These are phyloP conservation scores for Craterostigma plantagineum DNA, from an alignment of 257 asterid species.

Conservation along the genomic window DNA sequence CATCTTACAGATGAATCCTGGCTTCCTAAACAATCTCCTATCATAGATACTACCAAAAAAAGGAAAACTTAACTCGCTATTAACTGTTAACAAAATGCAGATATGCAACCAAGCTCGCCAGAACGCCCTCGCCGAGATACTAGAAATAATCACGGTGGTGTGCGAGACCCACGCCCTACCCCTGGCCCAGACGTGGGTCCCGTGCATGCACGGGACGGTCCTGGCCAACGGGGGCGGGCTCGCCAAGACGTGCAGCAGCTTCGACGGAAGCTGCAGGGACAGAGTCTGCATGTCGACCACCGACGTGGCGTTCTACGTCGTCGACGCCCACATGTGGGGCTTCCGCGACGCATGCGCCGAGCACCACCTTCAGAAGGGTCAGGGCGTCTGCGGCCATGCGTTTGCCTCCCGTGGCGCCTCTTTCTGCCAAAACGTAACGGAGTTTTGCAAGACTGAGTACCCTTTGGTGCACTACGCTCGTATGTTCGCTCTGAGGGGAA, in stretches of 20 bases:
- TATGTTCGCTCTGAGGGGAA: slow-evolving; percentile 49
- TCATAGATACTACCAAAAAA: no score
- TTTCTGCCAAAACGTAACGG: slow-evolving; percentile 53
- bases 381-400: slow-evolving; percentile 82
- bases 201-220: slow-evolving; percentile 70
- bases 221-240: slow-evolving; percentile 75
- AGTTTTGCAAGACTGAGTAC: slow-evolving; percentile 68
- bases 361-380: slow-evolving; percentile 83
- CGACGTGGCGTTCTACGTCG: slow-evolving; percentile 19
- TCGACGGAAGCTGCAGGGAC: slow-evolving; percentile 94
- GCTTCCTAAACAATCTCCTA: background rate
- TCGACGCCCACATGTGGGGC: slow-evolving; percentile 81
- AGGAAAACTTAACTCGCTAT: no score
- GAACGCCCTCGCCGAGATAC: slow-evolving; percentile 63
- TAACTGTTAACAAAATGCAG: no score
- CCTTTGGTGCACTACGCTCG: slow-evolving; percentile 93
- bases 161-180: slow-evolving; percentile 80
- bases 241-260: slow-evolving; percentile 79
- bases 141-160: slow-evolving; percentile 68
- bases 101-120: slow-evolving; percentile 86
- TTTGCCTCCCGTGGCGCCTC: slow-evolving; percentile 41
- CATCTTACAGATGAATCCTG: no score
- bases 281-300: slow-evolving; percentile 33
- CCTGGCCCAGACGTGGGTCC: slow-evolving; percentile 94
- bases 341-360: slow-evolving; percentile 83